These are phyloP conservation scores for Botrytis elliptica DNA, from an alignment of 2,329 filamentous ascomycete genomes.

Conservation along the genomic window DNA sequence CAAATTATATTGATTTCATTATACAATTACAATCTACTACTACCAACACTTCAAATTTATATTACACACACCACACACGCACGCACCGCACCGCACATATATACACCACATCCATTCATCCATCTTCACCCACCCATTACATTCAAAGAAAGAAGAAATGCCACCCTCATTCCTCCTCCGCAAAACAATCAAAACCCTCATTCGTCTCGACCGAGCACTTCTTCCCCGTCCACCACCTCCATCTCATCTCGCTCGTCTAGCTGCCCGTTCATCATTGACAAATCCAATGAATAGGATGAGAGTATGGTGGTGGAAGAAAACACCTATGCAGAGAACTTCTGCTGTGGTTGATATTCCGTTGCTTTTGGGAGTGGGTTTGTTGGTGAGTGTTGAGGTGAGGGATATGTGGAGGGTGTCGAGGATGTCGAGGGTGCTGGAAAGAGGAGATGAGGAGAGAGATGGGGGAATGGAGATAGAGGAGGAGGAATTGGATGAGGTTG, in stretches of 20 bases:
- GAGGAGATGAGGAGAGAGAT: not conserved
- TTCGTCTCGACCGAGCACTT: not conserved
- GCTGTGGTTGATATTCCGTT: not conserved
- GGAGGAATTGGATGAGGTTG: not conserved
- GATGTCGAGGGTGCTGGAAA: not conserved
- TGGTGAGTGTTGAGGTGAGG: not conserved
- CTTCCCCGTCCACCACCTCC: not conserved
- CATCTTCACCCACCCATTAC: not conserved
- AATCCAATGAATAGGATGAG: not conserved
- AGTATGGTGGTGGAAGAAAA: not conserved
- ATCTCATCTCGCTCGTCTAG: not conserved
- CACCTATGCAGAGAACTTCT: not conserved
- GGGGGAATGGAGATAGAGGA: not conserved
- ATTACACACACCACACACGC: not conserved
- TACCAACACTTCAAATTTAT: not conserved
- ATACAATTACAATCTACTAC: not conserved
- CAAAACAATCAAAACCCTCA: not conserved
- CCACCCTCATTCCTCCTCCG: not conserved
- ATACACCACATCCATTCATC: not conserved
- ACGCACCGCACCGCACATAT: not conserved
- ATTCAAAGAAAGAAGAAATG: not conserved
- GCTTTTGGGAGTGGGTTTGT: not conserved
- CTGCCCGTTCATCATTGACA: not conserved
- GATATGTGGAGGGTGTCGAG: not conserved
- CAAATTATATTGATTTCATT: not conserved